These are phyloP conservation scores for Tuber microsphaerosporum DNA, from an alignment of 495 filamentous ascomycete species.

Conservation along the genomic window DNA sequence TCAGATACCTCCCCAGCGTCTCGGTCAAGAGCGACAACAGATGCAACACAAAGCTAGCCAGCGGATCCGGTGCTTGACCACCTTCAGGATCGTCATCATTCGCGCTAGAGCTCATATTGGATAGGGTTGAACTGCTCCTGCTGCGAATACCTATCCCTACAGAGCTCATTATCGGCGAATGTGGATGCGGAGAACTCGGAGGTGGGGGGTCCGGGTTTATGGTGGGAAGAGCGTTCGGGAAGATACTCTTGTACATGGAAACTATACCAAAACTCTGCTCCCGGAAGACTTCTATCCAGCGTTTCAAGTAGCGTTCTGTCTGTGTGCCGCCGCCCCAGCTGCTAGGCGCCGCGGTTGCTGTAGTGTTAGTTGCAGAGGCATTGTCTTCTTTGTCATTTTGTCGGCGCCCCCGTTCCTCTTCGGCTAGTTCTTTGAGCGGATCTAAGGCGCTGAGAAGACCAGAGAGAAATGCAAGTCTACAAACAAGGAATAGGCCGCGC, in stretches of 20 bases:
- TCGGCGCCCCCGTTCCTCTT: constrained; percentile 64
- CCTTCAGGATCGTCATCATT: constrained; percentile 29
- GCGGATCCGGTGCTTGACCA: constrained; percentile 62
- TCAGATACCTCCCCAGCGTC: constrained; percentile 71
- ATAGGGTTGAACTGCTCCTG: constrained; percentile 27
- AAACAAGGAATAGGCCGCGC: constrained; percentile 80
- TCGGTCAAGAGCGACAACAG: constrained; percentile 74
- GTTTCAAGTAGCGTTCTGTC: constrained; percentile 86
- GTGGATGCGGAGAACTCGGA: constrained; percentile 41
- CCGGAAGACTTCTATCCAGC: constrained; percentile 95
- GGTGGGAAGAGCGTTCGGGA: constrained; percentile 49
- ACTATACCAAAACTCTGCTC: constrained; percentile 96
- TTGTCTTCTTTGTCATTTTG: constrained; percentile 24
- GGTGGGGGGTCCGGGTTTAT: constrained; percentile 41
- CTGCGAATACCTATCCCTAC: constrained; percentile 38
- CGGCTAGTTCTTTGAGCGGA: constrained; percentile 78
- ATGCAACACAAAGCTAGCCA: constrained; percentile 79
- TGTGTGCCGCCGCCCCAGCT: constrained; percentile 75
- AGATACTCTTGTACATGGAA: constrained; percentile 85
- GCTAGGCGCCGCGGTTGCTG: constrained; percentile 27
- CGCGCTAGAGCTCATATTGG: constrained; percentile 14
- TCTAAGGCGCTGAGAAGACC: constrained; percentile 76
- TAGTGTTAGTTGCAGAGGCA: constrained; percentile 5
- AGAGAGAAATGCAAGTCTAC: constrained; percentile 70
- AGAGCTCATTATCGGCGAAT: constrained; percentile 4